A percentile compares a stretch with the other conserved stretches of the same genome.
Evolutionary conservation across 108 stramenopile genomes (phyloP).

Genomic region (Schizochytrium sp.): DNA sequence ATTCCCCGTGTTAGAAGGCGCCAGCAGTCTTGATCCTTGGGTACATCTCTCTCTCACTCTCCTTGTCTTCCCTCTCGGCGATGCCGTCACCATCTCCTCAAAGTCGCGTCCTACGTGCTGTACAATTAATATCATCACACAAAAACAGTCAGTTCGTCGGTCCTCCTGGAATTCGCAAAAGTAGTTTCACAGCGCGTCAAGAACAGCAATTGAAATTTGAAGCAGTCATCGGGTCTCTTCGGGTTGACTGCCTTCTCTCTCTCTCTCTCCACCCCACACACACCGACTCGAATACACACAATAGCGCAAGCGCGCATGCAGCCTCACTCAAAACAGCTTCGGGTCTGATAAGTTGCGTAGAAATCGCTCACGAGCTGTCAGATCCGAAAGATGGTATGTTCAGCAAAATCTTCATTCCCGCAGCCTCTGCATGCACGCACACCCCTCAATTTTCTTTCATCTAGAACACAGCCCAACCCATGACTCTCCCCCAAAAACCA

Average conservation of each 20-base stretch:
- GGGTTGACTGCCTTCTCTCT: too few species aligned
- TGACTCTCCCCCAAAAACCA: background rate
- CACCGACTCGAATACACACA: background rate
- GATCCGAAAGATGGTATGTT: conserved; percentile 2
- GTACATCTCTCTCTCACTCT: background rate
- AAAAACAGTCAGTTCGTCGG: background rate
- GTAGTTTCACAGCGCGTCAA: background rate
- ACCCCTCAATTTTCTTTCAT: background rate
- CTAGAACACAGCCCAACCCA: background rate
- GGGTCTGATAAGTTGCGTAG: too few species aligned
- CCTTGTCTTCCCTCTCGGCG: background rate
- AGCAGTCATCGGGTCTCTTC: background rate
- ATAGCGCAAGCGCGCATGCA: too few species aligned
- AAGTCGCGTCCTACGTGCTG: too few species aligned
- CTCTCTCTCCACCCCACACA: background rate
- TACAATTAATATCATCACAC: too few species aligned
- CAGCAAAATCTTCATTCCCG: background rate
- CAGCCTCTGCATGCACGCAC: too few species aligned
- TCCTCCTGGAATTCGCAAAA: background rate
- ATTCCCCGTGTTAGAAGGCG: background rate
- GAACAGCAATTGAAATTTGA: background rate
- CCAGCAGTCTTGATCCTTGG: background rate
- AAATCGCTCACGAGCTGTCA: background rate
- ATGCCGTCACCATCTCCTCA: too few species aligned
- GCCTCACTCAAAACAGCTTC: too few species aligned